A percentile compares a stretch with the other conserved stretches of the same genome.
Conservation (phyloP, 2,329 filamentous ascomycete species). For the Aspergillus aculeatus region DNA sequence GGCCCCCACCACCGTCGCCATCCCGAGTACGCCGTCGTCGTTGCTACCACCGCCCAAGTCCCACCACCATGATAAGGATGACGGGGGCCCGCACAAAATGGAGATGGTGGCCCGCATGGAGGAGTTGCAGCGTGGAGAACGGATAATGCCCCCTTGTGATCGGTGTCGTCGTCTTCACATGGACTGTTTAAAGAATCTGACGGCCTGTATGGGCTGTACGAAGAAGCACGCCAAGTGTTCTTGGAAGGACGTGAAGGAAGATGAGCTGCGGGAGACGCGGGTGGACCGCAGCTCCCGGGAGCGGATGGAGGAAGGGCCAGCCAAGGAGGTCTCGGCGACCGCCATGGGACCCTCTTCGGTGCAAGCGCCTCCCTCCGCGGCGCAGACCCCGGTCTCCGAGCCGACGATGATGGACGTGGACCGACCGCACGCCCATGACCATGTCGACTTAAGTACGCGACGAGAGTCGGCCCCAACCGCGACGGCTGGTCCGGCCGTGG, state of each 20-base stretch:
- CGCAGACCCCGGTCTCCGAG: constrained; percentile 10
- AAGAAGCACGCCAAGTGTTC: constrained; percentile 87
- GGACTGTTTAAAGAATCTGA: constrained; percentile 81
- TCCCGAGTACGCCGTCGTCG: constrained; percentile 54
- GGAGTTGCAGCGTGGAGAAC: constrained; percentile 68
- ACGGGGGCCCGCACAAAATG: constrained; percentile 59
- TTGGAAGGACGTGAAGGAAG: constrained; percentile 77
- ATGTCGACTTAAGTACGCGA: constrained; percentile 13
- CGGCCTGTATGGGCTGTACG: constrained; percentile 81
- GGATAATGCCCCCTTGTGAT: constrained; percentile 79
- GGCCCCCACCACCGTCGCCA: constrained; percentile 51
- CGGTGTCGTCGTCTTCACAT: constrained; percentile 76
- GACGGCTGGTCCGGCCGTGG: constrained; percentile 21
- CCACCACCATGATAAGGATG: constrained; percentile 52
- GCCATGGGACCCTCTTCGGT: constrained; percentile 7
- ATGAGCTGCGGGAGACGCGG: constrained; percentile 54
- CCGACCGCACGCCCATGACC: neutral
- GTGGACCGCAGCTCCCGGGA: constrained; percentile 16
- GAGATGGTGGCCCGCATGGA: constrained; percentile 76
- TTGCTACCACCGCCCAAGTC: constrained; percentile 51
- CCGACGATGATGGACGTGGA: constrained; percentile 10
- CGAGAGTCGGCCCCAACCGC: constrained; percentile 25
- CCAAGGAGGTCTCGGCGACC: constrained; percentile 15
- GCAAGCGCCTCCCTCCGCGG: constrained; percentile 7
- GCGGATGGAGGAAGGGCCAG: constrained; percentile 15